Base-by-base conservation (phyloP, 2,329 filamentous ascomycete species). In the Fusarium decemcellulare region DNA sequence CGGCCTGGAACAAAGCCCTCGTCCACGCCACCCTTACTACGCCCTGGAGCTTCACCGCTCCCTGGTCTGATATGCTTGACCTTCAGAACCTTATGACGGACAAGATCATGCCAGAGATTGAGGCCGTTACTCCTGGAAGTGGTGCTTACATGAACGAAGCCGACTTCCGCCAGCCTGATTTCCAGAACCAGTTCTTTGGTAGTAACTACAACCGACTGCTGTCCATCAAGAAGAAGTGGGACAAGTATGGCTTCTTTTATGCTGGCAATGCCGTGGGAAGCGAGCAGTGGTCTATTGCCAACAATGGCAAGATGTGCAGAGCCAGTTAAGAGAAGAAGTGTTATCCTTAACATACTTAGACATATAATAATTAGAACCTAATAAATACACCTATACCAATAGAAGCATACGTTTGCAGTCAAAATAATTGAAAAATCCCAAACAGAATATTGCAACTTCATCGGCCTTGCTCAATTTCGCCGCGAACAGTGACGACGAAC, bases 141-240 rank as follows among this genome's bases (percentile, higher is more conserved):
- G 84, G 82, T 3, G 76, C 81, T 2, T 86, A 87, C 73, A 78
- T 85, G 79, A 87, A 86, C 69, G 86, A 89, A 76, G 85, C 82
- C 3, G 81, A 86, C 72, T 83, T 84, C 51, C 75, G 76, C 36
- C 78, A 85, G 71, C 77, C 77, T 0, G 66, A 82, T 40, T 87
- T 79, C 73, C 77, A 85, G 72, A 34, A 79, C 11, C 74, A 70
- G 3, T 87, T 86, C 71, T 87, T 81, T 65, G 86, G 85, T 1
- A 58, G 16, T 2, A 85, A 86, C 61, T 87, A 87, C 60, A 60
- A 72, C 2, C 68, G 65, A 10, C 69, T 88, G 18, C 57, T 80
- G 14, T 36, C 47, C 1, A 78, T 89, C 32, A 90, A 90, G 81
- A 71, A 78, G 36, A 83, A 81, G 71, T 88, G 83, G 68, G 87